phyloP scores from a whole-genome alignment of 169 alveolate genomes.

The Plasmodium gaboni region DNA sequence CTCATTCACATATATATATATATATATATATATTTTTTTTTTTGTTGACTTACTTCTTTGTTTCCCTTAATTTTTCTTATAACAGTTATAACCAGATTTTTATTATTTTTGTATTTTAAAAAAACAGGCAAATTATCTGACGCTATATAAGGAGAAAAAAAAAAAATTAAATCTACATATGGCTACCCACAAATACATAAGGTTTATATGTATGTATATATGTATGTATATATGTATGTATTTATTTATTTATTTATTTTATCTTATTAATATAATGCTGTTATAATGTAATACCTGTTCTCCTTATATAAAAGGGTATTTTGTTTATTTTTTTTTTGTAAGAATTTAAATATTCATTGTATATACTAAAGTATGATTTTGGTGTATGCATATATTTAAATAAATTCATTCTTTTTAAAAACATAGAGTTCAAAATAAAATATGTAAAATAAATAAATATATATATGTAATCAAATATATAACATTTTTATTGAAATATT shows the following conservation, averaged over 20 bases:
- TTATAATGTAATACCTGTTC: slow-evolving; percentile 78
- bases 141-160: slow-evolving; percentile 52
- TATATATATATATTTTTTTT: background rate
- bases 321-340: slow-evolving; percentile 74
- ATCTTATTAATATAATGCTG: background rate
- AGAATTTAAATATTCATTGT: slow-evolving; percentile 67
- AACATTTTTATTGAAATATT: background rate
- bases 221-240: background rate
- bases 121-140: slow-evolving; percentile 87
- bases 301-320: slow-evolving; percentile 82
- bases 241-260: background rate
- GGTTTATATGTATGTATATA: background rate
- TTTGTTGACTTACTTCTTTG: slow-evolving; percentile 36
- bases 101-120: slow-evolving; percentile 82
- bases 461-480: background rate
- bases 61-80: slow-evolving; percentile 84
- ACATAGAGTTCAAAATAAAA: background rate
- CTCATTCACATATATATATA: background rate
- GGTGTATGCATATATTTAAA: slow-evolving; percentile 54
- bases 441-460: background rate
- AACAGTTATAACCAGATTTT: slow-evolving; percentile 81
- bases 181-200: background rate
- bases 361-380: slow-evolving; percentile 45
- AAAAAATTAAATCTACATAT: background rate
- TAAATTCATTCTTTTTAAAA: slow-evolving; percentile 39